phyloP scores from a whole-genome alignment of 169 alveolate genomes.

The Plasmodium coatneyi region DNA sequence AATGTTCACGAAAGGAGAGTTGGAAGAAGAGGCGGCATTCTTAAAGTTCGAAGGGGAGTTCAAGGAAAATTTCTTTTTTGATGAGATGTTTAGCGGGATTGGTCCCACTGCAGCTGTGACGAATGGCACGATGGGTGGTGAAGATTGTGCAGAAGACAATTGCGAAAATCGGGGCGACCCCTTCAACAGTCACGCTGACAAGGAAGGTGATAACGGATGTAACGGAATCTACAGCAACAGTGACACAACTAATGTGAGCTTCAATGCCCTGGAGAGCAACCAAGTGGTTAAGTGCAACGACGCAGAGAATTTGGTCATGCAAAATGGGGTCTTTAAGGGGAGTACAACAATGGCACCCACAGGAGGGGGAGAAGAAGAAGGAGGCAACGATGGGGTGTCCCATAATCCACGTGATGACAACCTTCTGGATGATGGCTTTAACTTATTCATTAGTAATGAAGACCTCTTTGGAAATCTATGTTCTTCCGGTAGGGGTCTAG shows the following conservation, averaged over 20 bases:
- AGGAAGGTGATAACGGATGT: background rate
- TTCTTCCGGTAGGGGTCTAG: background rate
- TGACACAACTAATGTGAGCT: constrained; percentile 17
- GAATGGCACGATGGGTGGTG: background rate
- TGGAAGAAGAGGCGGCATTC: background rate
- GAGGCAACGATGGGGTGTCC: background rate
- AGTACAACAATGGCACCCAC: background rate
- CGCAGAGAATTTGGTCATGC: background rate
- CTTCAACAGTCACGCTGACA: background rate
- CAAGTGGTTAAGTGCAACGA: background rate
- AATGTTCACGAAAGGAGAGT: background rate
- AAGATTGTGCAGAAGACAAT: background rate
- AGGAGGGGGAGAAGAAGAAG: background rate
- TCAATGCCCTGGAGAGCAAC: constrained; percentile 14
- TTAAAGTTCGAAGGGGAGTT: background rate
- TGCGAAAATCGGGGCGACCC: background rate
- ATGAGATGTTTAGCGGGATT: background rate
- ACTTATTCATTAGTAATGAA: constrained; percentile 3
- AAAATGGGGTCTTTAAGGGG: background rate
- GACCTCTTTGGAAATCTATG: background rate
- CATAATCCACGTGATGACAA: background rate
- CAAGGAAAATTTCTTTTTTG: background rate
- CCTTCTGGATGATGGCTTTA: constrained; percentile 23
- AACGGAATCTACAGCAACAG: constrained; percentile 11
- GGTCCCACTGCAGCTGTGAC: background rate